A percentile compares a stretch with the other conserved stretches of the same genome.
phyloP scores from a whole-genome alignment of 495 filamentous ascomycete species.

The Aspergillus avenaceus region DNA sequence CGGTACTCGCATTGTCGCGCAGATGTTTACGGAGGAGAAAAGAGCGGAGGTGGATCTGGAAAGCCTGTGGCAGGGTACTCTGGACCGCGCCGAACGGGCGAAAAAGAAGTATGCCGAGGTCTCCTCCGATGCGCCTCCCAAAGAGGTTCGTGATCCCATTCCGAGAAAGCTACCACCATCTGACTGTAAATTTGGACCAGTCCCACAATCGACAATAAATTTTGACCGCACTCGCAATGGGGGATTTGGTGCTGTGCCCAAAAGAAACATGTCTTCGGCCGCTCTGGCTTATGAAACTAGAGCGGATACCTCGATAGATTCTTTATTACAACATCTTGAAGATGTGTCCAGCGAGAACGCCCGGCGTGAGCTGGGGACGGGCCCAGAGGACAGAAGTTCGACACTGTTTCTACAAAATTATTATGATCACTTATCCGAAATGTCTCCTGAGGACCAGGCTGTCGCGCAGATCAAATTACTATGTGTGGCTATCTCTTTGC shows the following conservation, averaged over 20 bases:
- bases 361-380: constrained; percentile 34
- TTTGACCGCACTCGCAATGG: constrained; percentile 12
- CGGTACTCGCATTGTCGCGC: constrained; percentile 71
- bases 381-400: constrained; percentile 35
- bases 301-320: constrained; percentile 10
- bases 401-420: constrained; percentile 49
- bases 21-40: constrained; percentile 85
- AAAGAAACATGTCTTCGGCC: no score
- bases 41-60: constrained; percentile 82
- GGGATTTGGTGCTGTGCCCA: no score
- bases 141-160: constrained; percentile 24
- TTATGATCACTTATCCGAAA: constrained; percentile 27
- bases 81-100: constrained; percentile 40
- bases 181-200: constrained; percentile 15
- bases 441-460: constrained; percentile 26
- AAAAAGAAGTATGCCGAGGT: constrained; percentile 20
- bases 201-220: constrained; percentile 8
- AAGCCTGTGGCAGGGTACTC: constrained; percentile 61
- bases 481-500: constrained; percentile 31
- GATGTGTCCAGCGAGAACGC: constrained; percentile 26
- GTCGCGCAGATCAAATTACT: constrained; percentile 30
- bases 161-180: constrained; percentile 14
- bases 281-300: constrained; percentile 5
- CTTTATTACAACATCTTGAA: constrained; percentile 34
- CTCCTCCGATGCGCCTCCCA: constrained; percentile 13